Percentiles rank a stretch among this genome's conserved stretches.
These are phyloP conservation scores for Vicia sativa DNA, from an alignment of 306 rosid species.

Conservation along the genomic window DNA sequence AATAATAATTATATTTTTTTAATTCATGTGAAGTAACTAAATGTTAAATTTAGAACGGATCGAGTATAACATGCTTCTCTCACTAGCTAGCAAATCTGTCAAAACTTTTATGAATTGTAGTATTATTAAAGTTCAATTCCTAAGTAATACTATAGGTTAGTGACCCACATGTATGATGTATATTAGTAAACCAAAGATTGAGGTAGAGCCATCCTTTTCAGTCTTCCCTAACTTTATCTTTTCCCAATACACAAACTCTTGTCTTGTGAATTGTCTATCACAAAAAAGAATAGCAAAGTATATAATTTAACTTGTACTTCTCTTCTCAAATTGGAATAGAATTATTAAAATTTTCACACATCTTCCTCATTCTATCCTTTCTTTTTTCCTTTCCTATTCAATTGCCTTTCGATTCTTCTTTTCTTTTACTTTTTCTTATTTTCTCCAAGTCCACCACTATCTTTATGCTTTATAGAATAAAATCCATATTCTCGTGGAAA, in stretches of 20 bases:
- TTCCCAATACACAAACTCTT: conserved; percentile 42
- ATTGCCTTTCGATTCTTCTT: conserved; percentile 43
- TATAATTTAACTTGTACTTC: conserved; percentile 54
- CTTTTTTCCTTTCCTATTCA: conserved; percentile 39
- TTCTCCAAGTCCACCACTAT: conserved; percentile 34
- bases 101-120: conserved; percentile 39
- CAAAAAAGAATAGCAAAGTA: conserved; percentile 42
- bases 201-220: conserved; percentile 38
- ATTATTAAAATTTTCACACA: conserved; percentile 44
- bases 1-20: too few species aligned
- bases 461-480: conserved; percentile 36
- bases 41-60: too few species aligned
- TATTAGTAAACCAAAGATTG: conserved; percentile 35
- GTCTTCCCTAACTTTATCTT: conserved; percentile 43
- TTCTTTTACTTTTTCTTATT: background rate
- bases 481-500: conserved; percentile 34
- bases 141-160: conserved; percentile 28
- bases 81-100: conserved; percentile 29
- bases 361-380: conserved; percentile 35
- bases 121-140: conserved; percentile 33
- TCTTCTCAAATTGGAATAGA: conserved; percentile 47
- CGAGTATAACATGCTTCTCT: background rate
- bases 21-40: too few species aligned
- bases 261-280: conserved; percentile 49
- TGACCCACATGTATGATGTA: conserved; percentile 39